Evolutionary conservation across 257 asterid species (phyloP).

Genomic region (Fraxinus pennsylvanica): DNA sequence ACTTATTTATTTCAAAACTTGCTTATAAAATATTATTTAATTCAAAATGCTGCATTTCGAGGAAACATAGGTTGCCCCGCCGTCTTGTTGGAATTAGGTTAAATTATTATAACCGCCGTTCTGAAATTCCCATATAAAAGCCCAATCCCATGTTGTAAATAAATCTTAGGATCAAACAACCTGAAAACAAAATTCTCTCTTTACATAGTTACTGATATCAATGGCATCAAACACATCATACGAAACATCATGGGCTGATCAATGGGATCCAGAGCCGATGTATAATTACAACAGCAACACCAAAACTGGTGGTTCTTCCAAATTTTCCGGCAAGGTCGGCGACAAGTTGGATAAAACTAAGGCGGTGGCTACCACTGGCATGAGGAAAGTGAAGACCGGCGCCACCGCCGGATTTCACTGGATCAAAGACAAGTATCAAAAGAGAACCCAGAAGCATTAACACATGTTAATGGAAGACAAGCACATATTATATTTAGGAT

Average conservation of each 20-base stretch:
- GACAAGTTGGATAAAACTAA: slow-evolving; percentile 42
- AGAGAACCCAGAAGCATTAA: slow-evolving; percentile 31
- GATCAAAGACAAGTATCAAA: slow-evolving; percentile 44
- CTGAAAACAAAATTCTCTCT: not conserved
- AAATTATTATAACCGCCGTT: not conserved
- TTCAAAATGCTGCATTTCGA: not conserved
- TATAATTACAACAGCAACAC: slow-evolving; percentile 28
- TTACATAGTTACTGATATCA: not conserved
- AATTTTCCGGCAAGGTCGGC: slow-evolving; percentile 38
- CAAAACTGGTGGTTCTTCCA: slow-evolving; percentile 35
- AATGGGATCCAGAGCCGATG: slow-evolving; percentile 56
- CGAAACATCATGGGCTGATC: slow-evolving; percentile 83
- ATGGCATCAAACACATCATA: slow-evolving; percentile 46
- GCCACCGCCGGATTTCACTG: slow-evolving; percentile 45
- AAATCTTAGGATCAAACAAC: not conserved
- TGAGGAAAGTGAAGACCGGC: slow-evolving; percentile 42
- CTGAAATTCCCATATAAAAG: not conserved
- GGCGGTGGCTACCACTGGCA: slow-evolving; percentile 37
- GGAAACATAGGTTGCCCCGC: not conserved
- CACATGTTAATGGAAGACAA: not conserved
- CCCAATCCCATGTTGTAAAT: slow-evolving; percentile 2
- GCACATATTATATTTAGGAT: not conserved
- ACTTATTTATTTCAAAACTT: too few relatives aligned
- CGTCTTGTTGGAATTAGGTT: not conserved
- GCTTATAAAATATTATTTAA: too few relatives aligned